Percentiles rank a stretch among this genome's conserved stretches.
Evolutionary conservation across 2,329 filamentous ascomycete genomes (phyloP).

Genomic region (Cordyceps farinosa): DNA sequence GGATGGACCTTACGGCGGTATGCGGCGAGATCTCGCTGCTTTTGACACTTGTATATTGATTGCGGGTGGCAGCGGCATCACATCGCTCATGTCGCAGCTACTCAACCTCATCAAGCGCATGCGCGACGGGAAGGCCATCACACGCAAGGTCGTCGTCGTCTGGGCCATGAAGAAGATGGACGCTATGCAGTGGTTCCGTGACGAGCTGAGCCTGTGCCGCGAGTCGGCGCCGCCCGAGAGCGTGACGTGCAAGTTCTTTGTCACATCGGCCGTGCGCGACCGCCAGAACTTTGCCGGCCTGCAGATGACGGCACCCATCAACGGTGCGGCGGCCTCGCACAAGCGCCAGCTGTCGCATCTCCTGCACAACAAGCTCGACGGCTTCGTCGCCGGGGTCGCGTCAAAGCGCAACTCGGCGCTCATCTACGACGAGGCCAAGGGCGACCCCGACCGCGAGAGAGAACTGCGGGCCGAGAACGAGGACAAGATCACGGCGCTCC

Average conservation of each 20-base stretch:
- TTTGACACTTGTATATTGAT: constrained; percentile 94
- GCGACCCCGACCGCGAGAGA: constrained; percentile 73
- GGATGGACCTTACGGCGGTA: constrained; percentile 92
- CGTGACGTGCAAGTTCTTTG: constrained; percentile 91
- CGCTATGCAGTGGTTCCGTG: constrained; percentile 96
- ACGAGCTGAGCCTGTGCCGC: constrained; percentile 87
- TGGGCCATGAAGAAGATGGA: constrained; percentile 90
- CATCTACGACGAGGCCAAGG: constrained; percentile 76
- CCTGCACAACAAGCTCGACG: constrained; percentile 83
- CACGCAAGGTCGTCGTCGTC: constrained; percentile 84
- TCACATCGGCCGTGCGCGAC: constrained; percentile 63
- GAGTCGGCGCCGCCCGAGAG: constrained; percentile 84
- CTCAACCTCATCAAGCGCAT: constrained; percentile 95
- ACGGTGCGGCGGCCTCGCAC: constrained; percentile 19
- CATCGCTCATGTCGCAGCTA: constrained; percentile 85
- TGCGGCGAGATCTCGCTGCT: constrained; percentile 82
- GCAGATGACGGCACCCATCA: constrained; percentile 45
- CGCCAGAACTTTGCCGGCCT: constrained; percentile 28
- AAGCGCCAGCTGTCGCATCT: constrained; percentile 64
- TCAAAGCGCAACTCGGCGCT: constrained; percentile 81
- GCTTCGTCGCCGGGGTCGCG: constrained; percentile 81
- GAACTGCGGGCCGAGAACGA: constrained; percentile 79
- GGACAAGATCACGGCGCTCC: constrained; percentile 78
- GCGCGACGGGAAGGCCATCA: constrained; percentile 90
- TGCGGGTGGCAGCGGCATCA: constrained; percentile 91